Base-by-base conservation (phyloP, 768 basidiomycete species). In the Amanita brunnescens region DNA sequence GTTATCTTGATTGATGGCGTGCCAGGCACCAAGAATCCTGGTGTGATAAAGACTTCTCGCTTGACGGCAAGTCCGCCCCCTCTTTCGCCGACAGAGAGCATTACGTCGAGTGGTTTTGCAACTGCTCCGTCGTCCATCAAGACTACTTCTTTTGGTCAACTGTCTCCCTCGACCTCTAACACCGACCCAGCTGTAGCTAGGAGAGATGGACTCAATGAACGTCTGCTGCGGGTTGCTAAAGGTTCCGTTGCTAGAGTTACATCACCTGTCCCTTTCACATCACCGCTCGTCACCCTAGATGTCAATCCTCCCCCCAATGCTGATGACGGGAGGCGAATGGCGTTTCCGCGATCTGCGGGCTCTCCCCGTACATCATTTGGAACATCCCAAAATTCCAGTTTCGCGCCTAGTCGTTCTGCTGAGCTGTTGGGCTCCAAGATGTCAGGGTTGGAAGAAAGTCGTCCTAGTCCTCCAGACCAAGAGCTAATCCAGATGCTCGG, bases 401-500 rank as follows among this genome's bases (percentile, higher is more conserved):
- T 35, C 23, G 5, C 44, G 10, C 16, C 45, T 23, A 20, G 44
- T 30, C 52, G n/a, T 12, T 30, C 44, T 16, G 35, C 34, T 29
- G 43, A 46, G 16, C 21, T 26, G 21, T 33, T 29, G 13, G 21
- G 23, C 33, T 18, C 23, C 16, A 51, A 21, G n/a, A n/a, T 43
- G 9, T 12, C 21, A 2, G 18, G 14, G 6, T 16, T 18, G 3
- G 18, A 13, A 26, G 47, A 49, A 37, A 54, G 46, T 23, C 60
- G 62, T 26, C 60, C 59, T 29, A 69, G 67, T 42, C 65, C 69
- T 5, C 66, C 69, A 12, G 73, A 73, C 41, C 66, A 69, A 16
- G 74, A 73, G 54, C 62, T 78, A 3, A 70, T 68, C 12, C 56
- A 63, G 12, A 53, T 75, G 48, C 65, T 78, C 18, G 76, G 75